A percentile compares a stretch with the other conserved stretches of the same genome.
These are phyloP conservation scores for Botrytis fragariae DNA, from an alignment of 2,329 filamentous ascomycete species.

Conservation along the genomic window DNA sequence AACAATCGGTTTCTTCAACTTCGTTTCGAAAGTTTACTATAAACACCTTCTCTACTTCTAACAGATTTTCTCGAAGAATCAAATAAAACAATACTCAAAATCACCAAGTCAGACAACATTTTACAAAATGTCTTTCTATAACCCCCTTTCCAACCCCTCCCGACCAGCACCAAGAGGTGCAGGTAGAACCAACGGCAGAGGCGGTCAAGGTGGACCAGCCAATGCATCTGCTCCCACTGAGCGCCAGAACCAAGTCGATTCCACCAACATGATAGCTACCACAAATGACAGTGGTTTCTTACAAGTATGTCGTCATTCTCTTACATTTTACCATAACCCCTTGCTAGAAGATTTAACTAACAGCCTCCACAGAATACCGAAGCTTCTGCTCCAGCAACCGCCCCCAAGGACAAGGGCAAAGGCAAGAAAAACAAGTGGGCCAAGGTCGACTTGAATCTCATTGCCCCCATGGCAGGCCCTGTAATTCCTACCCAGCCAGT, in stretches of 20 bases:
- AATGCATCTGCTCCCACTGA: background rate
- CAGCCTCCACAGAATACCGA: background rate
- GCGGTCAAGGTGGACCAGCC: background rate
- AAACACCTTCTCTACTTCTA: background rate
- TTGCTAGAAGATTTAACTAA: background rate
- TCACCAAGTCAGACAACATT: accelerated
- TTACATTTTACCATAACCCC: accelerated
- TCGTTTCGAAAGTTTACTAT: background rate
- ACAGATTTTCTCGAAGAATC: accelerated
- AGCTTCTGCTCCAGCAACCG: accelerated
- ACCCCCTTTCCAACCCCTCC: background rate
- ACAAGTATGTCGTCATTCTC: background rate
- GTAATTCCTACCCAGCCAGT: accelerated
- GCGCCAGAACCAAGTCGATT: background rate
- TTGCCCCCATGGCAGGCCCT: background rate
- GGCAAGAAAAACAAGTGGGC: background rate
- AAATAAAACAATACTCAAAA: background rate
- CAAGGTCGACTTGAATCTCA: background rate
- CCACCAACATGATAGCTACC: background rate
- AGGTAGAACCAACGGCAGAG: accelerated
- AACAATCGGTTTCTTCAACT: background rate
- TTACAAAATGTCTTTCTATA: background rate
- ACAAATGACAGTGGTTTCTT: background rate
- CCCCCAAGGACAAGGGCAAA: background rate
- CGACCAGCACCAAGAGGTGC: background rate